Evolutionary conservation across 805 yeast genomes (phyloP).

Genomic region (Saccharomycopsis schoenii): DNA sequence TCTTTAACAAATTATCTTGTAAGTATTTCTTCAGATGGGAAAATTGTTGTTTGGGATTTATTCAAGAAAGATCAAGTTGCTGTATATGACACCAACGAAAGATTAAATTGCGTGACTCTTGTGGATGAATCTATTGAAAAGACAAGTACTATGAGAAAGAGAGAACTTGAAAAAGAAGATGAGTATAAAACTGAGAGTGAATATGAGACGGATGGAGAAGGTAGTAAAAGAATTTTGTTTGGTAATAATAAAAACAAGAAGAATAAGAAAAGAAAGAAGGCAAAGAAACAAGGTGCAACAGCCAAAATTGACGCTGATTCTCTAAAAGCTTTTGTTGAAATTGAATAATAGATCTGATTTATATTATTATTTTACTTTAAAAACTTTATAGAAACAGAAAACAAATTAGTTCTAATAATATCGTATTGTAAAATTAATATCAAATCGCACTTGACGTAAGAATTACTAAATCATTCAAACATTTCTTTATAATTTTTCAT

Average conservation of each 20-base stretch:
- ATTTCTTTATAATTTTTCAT: background rate
- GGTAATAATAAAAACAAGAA: conserved; percentile 30
- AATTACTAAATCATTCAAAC: too few species aligned
- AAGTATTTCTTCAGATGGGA: conserved; percentile 89
- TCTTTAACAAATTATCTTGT: conserved; percentile 36
- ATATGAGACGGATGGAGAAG: conserved; percentile 68
- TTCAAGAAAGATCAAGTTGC: conserved; percentile 67
- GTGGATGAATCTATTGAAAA: conserved; percentile 74
- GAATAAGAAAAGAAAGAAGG: conserved; percentile 31
- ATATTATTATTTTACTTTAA: background rate
- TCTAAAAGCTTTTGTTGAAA: conserved; percentile 9
- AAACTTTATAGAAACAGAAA: background rate
- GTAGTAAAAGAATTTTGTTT: conserved; percentile 46
- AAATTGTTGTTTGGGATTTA: conserved; percentile 83
- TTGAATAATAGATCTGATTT: conserved; percentile 4
- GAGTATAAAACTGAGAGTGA: conserved; percentile 59
- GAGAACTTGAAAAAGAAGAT: conserved; percentile 35
- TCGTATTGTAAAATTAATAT: too few species aligned
- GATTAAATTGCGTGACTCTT: conserved; percentile 76
- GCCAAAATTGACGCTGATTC: conserved; percentile 24
- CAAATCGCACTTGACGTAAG: too few species aligned
- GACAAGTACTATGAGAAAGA: conserved; percentile 55
- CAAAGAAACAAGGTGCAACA: conserved; percentile 19
- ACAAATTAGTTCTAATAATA: background rate
- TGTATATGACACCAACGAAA: conserved; percentile 81